Evolutionary conservation across 169 alveolate genomes (phyloP).

Genomic region (Fabrea salina): DNA sequence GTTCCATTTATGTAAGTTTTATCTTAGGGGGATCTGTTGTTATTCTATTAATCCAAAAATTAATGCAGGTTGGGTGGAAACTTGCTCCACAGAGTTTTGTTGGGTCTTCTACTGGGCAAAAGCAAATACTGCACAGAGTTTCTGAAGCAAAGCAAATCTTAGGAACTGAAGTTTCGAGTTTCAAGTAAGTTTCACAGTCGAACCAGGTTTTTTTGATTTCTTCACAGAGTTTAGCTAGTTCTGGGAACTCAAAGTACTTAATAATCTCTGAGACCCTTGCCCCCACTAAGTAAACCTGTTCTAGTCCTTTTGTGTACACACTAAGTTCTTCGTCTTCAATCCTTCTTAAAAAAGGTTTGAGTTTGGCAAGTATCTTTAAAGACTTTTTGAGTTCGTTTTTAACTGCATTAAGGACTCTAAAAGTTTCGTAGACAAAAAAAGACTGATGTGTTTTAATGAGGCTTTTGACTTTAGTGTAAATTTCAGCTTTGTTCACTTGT

Average conservation of each 20-base stretch:
- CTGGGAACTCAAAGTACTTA: neutral
- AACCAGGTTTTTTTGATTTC: neutral
- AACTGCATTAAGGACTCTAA: neutral
- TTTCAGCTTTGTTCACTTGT: neutral
- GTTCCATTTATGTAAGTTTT: no score
- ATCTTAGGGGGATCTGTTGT: slow-evolving; percentile 19
- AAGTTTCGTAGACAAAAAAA: neutral
- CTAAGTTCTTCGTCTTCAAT: neutral
- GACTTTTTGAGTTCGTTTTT: neutral
- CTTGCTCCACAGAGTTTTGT: neutral
- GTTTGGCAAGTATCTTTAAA: neutral
- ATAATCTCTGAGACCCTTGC: neutral
- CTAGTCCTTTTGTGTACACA: neutral
- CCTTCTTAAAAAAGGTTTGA: neutral
- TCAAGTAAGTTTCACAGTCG: neutral
- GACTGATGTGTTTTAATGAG: neutral
- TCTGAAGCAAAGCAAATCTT: neutral
- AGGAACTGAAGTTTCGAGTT: neutral
- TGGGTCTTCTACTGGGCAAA: neutral
- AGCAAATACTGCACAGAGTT: neutral
- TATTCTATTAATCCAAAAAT: slow-evolving; percentile 22
- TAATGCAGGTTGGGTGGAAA: slow-evolving; percentile 1
- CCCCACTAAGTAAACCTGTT: neutral
- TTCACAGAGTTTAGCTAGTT: neutral
- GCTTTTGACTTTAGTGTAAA: neutral